These are phyloP conservation scores for Echinochloa phyllopogon DNA, from an alignment of 176 grass and related monocot genomes.

Conservation along the genomic window DNA sequence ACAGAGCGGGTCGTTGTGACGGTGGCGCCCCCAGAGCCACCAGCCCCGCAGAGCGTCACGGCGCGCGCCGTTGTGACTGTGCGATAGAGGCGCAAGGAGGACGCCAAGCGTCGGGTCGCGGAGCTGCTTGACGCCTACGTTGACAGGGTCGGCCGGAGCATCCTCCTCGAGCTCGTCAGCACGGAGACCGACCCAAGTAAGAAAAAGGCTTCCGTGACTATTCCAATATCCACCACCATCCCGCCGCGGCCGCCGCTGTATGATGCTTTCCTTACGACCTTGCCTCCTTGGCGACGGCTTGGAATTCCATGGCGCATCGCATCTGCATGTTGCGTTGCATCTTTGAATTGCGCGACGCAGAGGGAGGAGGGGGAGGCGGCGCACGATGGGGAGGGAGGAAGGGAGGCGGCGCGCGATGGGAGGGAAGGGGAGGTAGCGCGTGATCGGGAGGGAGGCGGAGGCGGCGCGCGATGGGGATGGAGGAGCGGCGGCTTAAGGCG, in stretches of 20 bases:
- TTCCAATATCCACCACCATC: background rate
- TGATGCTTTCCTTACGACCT: no score
- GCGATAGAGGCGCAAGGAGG: conserved; percentile 70
- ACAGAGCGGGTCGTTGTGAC: conserved; percentile 38
- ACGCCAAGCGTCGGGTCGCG: conserved; percentile 44
- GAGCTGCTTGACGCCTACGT: conserved; percentile 76
- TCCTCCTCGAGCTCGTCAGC: conserved; percentile 83
- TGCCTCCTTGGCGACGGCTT: background rate
- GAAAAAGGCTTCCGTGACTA: background rate
- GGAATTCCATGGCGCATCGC: conserved; percentile 40
- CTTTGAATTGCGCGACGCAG: conserved; percentile 42
- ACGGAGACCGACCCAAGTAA: conserved; percentile 80
- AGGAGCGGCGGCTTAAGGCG: no score
- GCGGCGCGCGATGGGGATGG: no score
- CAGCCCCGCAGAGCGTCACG: conserved; percentile 60
- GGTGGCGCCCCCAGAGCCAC: conserved; percentile 11
- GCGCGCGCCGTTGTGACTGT: conserved; percentile 77
- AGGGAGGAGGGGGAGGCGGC: no score
- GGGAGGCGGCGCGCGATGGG: no score
- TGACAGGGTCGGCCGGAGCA: conserved; percentile 61
- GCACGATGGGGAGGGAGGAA: no score
- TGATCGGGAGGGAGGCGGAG: no score
- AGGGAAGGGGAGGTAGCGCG: no score
- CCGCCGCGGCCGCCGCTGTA: background rate
- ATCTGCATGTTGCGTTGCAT: background rate